Evolutionary conservation across 2,329 filamentous ascomycete genomes (phyloP).

Genomic region (Fusarium robinianum): DNA sequence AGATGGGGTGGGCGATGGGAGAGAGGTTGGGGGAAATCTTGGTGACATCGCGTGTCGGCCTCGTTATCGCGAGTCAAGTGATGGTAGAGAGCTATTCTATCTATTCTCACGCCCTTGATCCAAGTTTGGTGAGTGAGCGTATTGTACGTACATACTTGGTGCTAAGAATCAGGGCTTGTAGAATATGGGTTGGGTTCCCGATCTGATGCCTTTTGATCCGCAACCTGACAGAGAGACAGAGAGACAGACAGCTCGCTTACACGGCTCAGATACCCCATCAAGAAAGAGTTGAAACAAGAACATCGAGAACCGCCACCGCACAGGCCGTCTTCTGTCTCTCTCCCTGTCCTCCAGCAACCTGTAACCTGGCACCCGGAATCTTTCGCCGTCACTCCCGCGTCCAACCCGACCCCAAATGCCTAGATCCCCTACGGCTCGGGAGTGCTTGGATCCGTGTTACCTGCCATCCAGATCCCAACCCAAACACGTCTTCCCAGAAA

Average conservation of each 20-base stretch:
- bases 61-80: no score
- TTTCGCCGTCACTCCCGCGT: slow-evolving; percentile 6
- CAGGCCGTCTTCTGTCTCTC: neutral
- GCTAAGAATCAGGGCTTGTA: no score
- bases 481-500: slow-evolving; percentile 12
- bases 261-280: slow-evolving; percentile 23
- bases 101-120: no score
- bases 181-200: no score
- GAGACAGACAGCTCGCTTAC: slow-evolving; percentile 23
- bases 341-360: neutral
- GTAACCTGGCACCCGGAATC: neutral
- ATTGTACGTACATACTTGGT: no score
- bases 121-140: no score
- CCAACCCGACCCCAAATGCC: slow-evolving; percentile 8
- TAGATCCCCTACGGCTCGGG: slow-evolving; percentile 22
- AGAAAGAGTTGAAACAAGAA: slow-evolving; percentile 23
- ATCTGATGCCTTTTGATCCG: neutral
- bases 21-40: no score
- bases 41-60: no score
- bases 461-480: slow-evolving; percentile 29
- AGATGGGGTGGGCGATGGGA: no score
- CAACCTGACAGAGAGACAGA: neutral
- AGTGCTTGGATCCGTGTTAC: slow-evolving; percentile 22
- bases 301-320: slow-evolving; percentile 20
- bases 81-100: no score